Conservation (phyloP, 106 monocot genomes). For the Dioscorea dumetorum region DNA sequence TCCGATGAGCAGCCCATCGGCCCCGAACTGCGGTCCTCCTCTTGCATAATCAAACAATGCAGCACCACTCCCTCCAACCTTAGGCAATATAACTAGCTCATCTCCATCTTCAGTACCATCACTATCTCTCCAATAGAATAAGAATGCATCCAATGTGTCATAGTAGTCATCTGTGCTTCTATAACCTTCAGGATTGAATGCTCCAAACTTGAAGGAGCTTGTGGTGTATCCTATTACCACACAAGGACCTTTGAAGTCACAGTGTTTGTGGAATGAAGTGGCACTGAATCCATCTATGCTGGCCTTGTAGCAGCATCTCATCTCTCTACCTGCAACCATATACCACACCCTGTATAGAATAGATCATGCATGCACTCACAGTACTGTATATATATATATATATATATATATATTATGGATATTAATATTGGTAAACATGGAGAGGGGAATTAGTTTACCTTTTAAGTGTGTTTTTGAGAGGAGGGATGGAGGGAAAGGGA, state of each 20-base stretch:
- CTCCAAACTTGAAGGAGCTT: too few relatives aligned
- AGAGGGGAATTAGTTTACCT: background rate
- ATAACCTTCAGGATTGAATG: conserved; percentile 72
- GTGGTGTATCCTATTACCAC: too few relatives aligned
- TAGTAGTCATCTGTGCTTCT: conserved; percentile 80
- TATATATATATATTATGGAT: too few relatives aligned
- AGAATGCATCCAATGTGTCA: conserved; percentile 68
- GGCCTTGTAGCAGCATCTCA: conserved; percentile 26
- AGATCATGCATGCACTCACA: background rate
- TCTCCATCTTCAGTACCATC: background rate
- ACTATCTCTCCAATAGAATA: conserved; percentile 63
- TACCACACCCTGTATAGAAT: conserved; percentile 66
- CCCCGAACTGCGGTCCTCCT: conserved; percentile 96
- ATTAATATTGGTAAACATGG: background rate
- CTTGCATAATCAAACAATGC: conserved; percentile 92
- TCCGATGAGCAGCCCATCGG: conserved; percentile 86
- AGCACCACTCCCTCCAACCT: conserved; percentile 89
- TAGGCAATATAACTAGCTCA: conserved; percentile 40
- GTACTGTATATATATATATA: background rate
- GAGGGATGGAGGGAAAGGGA: conserved; percentile 4
- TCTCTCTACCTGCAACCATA: conserved; percentile 36
- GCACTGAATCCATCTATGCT: conserved; percentile 55
- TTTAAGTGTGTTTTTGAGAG: conserved; percentile 7
- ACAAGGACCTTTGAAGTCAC: conserved; percentile 74
- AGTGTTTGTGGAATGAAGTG: conserved; percentile 30